A percentile compares a stretch with the other conserved stretches of the same genome.
Conservation (phyloP, 306 rosid species). For the Oxytropis ochrocephala region DNA sequence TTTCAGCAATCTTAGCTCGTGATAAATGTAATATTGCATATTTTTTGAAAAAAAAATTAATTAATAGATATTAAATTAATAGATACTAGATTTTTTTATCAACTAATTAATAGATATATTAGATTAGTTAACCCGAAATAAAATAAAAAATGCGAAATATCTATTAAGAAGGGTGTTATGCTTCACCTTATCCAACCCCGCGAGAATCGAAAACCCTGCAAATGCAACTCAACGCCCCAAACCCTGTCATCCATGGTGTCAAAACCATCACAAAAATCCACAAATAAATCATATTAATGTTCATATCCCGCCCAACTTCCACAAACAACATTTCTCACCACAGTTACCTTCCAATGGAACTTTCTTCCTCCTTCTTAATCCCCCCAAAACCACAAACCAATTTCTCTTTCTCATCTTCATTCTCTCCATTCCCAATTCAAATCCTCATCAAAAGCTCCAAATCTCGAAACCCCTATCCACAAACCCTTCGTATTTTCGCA, state of each 20-base stretch:
- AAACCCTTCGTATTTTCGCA: constrained; percentile 35
- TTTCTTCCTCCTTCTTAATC: constrained; percentile 54
- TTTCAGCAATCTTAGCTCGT: too few relatives aligned
- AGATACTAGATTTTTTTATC: too few relatives aligned
- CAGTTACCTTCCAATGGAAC: constrained; percentile 49
- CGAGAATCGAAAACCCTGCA: constrained; percentile 26
- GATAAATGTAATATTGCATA: too few relatives aligned
- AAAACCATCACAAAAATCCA: not conserved
- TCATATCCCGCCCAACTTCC: not conserved
- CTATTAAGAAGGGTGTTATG: too few relatives aligned
- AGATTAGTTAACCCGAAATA: too few relatives aligned
- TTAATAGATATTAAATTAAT: too few relatives aligned
- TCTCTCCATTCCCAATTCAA: constrained; percentile 44
- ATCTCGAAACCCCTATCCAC: constrained; percentile 15
- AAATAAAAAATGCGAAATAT: too few relatives aligned
- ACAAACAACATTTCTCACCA: not conserved
- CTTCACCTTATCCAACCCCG: constrained; percentile 26
- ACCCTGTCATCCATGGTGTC: constrained; percentile 18
- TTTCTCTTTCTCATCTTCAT: constrained; percentile 52
- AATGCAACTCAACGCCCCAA: constrained; percentile 16
- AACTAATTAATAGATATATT: too few relatives aligned
- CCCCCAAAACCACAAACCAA: constrained; percentile 26
- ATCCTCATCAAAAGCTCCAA: constrained; percentile 25
- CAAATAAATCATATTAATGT: constrained; percentile 4
- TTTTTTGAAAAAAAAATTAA: too few relatives aligned